phyloP scores from a whole-genome alignment of 148 eudicot species.

The Linanthus parryae region DNA sequence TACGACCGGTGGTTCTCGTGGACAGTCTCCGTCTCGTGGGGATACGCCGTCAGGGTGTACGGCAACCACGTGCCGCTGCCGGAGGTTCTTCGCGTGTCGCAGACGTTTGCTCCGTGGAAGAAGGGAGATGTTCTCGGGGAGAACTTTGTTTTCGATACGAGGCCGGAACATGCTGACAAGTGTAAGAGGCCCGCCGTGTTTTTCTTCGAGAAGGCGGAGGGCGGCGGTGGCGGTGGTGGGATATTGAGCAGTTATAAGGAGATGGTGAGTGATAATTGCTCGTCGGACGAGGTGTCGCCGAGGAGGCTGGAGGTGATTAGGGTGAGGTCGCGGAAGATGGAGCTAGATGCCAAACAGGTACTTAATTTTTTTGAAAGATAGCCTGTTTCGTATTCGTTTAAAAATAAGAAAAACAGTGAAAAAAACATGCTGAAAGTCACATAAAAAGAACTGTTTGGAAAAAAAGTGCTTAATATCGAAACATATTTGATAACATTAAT shows the following conservation, averaged over 20 bases:
- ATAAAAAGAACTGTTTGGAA: too few species aligned
- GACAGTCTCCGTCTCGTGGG: conserved; percentile 90
- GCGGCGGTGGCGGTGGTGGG: conserved; percentile 2
- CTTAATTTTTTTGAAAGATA: background rate
- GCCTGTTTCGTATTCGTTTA: too few species aligned
- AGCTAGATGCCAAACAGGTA: conserved; percentile 55
- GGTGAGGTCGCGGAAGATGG: conserved; percentile 40
- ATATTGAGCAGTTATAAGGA: conserved; percentile 36
- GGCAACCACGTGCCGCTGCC: conserved; percentile 30
- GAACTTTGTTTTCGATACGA: conserved; percentile 26
- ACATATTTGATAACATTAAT: too few species aligned
- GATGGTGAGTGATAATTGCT: conserved; percentile 40
- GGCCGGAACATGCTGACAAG: conserved; percentile 33
- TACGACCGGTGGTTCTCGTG: conserved; percentile 74
- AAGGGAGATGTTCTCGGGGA: conserved; percentile 9
- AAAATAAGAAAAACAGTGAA: too few species aligned
- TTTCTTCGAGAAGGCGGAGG: conserved; percentile 32
- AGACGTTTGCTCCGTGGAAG: conserved; percentile 51
- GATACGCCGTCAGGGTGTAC: conserved; percentile 61
- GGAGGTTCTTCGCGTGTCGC: conserved; percentile 32
- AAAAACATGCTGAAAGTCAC: background rate
- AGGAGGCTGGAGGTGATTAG: conserved; percentile 42
- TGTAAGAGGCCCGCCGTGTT: conserved; percentile 56
- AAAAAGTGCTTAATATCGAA: background rate
- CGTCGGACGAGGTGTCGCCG: conserved; percentile 41